These are phyloP conservation scores for Aspergillus sp. DNA, from an alignment of 2,329 filamentous ascomycete species.

Conservation along the genomic window DNA sequence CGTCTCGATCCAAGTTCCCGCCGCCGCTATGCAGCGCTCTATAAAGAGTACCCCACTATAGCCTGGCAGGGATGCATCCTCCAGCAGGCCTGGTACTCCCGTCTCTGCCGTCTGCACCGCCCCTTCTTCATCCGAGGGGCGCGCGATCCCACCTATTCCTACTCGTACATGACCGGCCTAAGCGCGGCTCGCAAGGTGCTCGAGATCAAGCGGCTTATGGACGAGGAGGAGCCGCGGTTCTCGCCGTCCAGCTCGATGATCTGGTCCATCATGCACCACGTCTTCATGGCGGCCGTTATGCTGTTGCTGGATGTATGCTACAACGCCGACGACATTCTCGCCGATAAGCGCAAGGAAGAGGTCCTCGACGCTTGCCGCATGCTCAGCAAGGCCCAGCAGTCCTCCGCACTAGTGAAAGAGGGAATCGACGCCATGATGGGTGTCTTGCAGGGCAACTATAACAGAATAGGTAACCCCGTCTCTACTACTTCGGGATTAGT, in stretches of 20 bases:
- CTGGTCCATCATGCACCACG: conserved; percentile 39
- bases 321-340: conserved; percentile 39
- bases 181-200: conserved; percentile 40
- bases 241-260: conserved; percentile 27
- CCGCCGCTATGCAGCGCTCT: conserved; percentile 27
- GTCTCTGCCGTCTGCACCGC: conserved; percentile 41
- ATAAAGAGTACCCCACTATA: conserved; percentile 29
- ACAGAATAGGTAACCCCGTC: conserved; percentile 12
- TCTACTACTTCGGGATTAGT: not conserved
- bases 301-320: conserved; percentile 43
- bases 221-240: conserved; percentile 28
- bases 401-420: conserved; percentile 30
- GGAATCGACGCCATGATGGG: conserved; percentile 41
- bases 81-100: conserved; percentile 36
- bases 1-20: conserved; percentile 34
- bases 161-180: conserved; percentile 40
- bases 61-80: conserved; percentile 38
- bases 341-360: conserved; percentile 36
- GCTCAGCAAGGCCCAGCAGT: conserved; percentile 36
- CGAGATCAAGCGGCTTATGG: conserved; percentile 36
- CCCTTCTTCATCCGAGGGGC: conserved; percentile 41
- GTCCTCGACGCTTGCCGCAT: conserved; percentile 40
- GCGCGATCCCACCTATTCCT: conserved; percentile 35
- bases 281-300: conserved; percentile 43
- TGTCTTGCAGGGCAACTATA: conserved; percentile 35